A percentile compares a stretch with the other conserved stretches of the same genome.
These are phyloP conservation scores for Ceratobasidium sp. DNA, from an alignment of 1,284 basidiomycete species.

Conservation along the genomic window DNA sequence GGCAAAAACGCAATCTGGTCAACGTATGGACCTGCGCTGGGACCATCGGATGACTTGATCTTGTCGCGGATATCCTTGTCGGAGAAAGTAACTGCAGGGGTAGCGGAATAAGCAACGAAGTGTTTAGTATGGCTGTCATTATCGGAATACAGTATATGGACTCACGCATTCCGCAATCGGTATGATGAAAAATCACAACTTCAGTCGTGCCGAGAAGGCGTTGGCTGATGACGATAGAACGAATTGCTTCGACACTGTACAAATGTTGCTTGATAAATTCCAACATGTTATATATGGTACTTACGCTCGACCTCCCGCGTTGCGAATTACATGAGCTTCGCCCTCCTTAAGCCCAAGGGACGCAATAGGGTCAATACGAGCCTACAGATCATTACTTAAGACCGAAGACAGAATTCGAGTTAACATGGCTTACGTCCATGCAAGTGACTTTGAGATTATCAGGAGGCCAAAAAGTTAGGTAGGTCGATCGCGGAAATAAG, in stretches of 20 bases:
- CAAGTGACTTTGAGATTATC: neutral
- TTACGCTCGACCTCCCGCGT: constrained; percentile 73
- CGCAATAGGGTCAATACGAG: constrained; percentile 64
- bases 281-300: constrained; percentile 49
- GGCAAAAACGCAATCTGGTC: constrained; percentile 71
- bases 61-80: constrained; percentile 62
- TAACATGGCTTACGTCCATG: constrained; percentile 8
- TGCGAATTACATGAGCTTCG: constrained; percentile 77
- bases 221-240: constrained; percentile 76
- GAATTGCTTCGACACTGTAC: constrained; percentile 69
- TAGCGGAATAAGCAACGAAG: neutral
- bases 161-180: constrained; percentile 73
- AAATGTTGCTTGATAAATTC: constrained; percentile 14
- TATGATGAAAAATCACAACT: constrained; percentile 75
- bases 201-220: constrained; percentile 75
- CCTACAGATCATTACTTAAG: neutral
- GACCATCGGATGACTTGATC: constrained; percentile 64
- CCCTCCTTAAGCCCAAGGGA: constrained; percentile 73
- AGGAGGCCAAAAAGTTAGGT: neutral
- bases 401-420: neutral
- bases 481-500: neutral
- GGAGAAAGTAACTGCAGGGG: constrained; percentile 58
- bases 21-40: constrained; percentile 35
- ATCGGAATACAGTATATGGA: constrained; percentile 55
- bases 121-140: neutral